Conservation (phyloP, 192 early-diverging fungal species). For the Glomus cerebriforme region DNA sequence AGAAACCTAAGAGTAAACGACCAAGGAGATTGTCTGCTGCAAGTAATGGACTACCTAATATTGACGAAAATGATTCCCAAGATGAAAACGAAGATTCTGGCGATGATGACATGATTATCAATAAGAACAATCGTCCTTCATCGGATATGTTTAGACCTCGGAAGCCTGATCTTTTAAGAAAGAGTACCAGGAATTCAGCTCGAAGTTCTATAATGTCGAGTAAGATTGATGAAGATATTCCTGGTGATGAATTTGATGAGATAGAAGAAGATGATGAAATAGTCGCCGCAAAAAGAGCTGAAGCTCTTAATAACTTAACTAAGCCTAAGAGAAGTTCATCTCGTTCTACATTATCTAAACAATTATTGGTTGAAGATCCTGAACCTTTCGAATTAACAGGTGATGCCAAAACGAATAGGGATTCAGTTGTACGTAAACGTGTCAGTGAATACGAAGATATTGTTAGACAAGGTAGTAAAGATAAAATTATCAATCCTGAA, state of each 20-base stretch:
- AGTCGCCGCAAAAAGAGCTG: background rate
- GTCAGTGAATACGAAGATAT: slow-evolving; percentile 4
- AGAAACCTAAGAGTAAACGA: background rate
- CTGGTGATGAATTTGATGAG: slow-evolving; percentile 22
- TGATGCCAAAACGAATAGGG: background rate
- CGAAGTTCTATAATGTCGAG: slow-evolving; percentile 7
- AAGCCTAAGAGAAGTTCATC: background rate
- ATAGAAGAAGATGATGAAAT: background rate
- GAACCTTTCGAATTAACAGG: background rate
- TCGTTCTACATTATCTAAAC: background rate
- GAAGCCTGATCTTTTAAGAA: background rate
- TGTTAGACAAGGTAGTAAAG: background rate
- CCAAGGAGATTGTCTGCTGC: background rate
- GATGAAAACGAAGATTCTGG: background rate
- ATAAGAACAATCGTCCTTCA: slow-evolving; percentile 19
- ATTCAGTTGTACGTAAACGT: slow-evolving; percentile 4
- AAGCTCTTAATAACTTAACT: background rate
- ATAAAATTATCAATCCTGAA: background rate
- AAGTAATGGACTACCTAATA: background rate
- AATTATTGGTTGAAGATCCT: background rate
- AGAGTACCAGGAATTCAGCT: background rate
- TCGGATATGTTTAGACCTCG: slow-evolving; percentile 25
- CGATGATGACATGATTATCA: slow-evolving; percentile 21
- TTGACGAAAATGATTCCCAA: slow-evolving; percentile 18
- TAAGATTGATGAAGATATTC: slow-evolving; percentile 5